These are phyloP conservation scores for Pichia cabralensis DNA, from an alignment of 805 yeast genomes.

Conservation along the genomic window DNA sequence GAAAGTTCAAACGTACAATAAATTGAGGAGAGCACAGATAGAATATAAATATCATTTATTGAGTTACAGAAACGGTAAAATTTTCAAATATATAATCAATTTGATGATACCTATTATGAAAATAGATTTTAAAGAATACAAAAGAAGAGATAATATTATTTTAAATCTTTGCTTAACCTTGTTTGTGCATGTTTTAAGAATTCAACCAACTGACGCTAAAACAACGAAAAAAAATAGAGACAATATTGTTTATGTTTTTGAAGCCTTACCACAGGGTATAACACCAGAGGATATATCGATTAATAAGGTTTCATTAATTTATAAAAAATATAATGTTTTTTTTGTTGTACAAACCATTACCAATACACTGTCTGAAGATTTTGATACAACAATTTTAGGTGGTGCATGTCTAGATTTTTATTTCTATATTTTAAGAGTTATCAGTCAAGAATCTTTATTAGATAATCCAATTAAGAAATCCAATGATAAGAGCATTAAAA, in stretches of 20 bases:
- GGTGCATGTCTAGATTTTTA: constrained; percentile 60
- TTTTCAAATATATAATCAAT: constrained; percentile 60
- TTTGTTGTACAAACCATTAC: constrained; percentile 62
- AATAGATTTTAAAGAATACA: constrained; percentile 44
- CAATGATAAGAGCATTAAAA: background rate
- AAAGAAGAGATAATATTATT: constrained; percentile 61
- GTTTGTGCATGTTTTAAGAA: constrained; percentile 67
- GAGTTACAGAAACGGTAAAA: constrained; percentile 45
- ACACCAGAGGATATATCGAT: constrained; percentile 58
- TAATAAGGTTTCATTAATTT: constrained; percentile 45
- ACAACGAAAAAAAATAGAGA: constrained; percentile 18
- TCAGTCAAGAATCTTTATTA: constrained; percentile 50
- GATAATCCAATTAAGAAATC: constrained; percentile 27
- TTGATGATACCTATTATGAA: constrained; percentile 55
- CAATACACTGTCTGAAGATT: constrained; percentile 53
- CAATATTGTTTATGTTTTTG: constrained; percentile 19
- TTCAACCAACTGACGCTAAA: constrained; percentile 57
- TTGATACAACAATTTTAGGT: constrained; percentile 52
- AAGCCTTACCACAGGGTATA: constrained; percentile 47
- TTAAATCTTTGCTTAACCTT: constrained; percentile 63
- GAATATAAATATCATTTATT: constrained; percentile 63
- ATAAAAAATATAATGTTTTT: constrained; percentile 63
- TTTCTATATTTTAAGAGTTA: too few relatives aligned
- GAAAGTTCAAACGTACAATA: constrained; percentile 48
- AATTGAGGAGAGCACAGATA: constrained; percentile 56